Conservation (phyloP, 345 rosid genomes). For the Raphanus raphanistrum region DNA sequence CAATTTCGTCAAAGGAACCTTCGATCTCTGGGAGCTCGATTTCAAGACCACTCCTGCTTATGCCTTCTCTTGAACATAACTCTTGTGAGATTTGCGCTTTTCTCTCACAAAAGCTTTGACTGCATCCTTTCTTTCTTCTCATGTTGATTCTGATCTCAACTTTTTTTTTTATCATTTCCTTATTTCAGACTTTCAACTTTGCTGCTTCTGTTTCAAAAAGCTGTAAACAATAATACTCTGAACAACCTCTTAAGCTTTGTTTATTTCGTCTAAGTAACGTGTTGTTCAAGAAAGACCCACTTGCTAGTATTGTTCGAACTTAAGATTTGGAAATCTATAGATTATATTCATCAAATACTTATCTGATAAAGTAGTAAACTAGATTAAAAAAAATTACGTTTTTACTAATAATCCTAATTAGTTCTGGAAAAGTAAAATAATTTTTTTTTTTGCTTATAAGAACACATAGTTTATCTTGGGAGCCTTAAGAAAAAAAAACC, state of each 20-base stretch:
- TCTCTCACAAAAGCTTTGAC: slow-evolving; percentile 6
- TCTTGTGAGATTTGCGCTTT: slow-evolving; percentile 21
- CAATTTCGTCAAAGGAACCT: slow-evolving; percentile 64
- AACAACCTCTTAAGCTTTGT: slow-evolving; percentile 7
- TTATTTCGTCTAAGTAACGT: not conserved
- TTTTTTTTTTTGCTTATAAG: no score
- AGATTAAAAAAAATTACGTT: not conserved
- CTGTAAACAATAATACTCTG: slow-evolving; percentile 28
- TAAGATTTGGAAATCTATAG: not conserved
- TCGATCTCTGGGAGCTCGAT: slow-evolving; percentile 81
- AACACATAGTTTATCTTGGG: not conserved
- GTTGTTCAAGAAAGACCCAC: not conserved
- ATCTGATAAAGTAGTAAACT: not conserved
- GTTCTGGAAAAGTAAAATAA: no score
- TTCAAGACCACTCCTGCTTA: slow-evolving; percentile 47
- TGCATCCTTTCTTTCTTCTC: slow-evolving; percentile 16
- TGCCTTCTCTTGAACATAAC: slow-evolving; percentile 28
- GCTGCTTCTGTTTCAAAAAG: slow-evolving; percentile 21
- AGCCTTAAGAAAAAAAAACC: not conserved
- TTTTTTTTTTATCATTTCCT: not conserved
- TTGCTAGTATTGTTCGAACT: not conserved
- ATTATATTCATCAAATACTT: not conserved
- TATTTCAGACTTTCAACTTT: slow-evolving; percentile 18
- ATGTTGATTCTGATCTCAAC: slow-evolving; percentile 33
- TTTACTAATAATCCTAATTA: not conserved